Evolutionary conservation across 2,329 filamentous ascomycete genomes (phyloP).

Genomic region (Trichoderma sp.): DNA sequence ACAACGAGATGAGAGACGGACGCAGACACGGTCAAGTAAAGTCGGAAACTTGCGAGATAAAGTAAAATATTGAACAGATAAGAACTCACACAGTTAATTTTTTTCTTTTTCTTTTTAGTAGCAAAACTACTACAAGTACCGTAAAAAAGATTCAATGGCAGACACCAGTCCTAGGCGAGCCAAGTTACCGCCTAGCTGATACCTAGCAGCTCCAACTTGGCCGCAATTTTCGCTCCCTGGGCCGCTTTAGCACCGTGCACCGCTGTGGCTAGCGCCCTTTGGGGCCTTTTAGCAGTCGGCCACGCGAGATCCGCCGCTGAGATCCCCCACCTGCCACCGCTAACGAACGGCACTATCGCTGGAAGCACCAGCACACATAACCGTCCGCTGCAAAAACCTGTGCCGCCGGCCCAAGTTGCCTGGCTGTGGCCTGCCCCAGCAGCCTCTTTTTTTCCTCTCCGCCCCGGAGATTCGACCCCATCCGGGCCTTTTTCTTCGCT

Average conservation of each 20-base stretch:
- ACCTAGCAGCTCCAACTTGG: not conserved
- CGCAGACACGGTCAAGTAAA: not conserved
- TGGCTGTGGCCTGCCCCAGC: not conserved
- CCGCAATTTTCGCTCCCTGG: not conserved
- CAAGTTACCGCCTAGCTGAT: not conserved
- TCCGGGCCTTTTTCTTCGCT: conserved; percentile 10
- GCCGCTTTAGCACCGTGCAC: conserved; percentile 1
- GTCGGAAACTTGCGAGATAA: not conserved
- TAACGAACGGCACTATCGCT: not conserved
- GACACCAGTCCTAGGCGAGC: not conserved
- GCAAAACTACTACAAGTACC: not conserved
- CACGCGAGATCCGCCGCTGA: conserved; percentile 20
- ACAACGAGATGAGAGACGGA: not conserved
- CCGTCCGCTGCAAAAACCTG: not conserved
- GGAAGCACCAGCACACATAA: not conserved
- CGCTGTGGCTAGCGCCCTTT: not conserved
- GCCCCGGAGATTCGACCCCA: conserved; percentile 3
- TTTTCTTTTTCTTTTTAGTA: not conserved
- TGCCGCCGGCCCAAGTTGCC: conserved; percentile 1
- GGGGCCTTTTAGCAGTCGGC: not conserved
- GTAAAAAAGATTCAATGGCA: not conserved
- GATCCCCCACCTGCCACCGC: conserved; percentile 17
- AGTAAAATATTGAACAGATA: not conserved
- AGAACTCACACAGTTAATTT: not conserved
- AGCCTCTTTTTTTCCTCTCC: conserved; percentile 6